Conservation (phyloP, 208 protist genomes). For the Strigomonas galati region DNA sequence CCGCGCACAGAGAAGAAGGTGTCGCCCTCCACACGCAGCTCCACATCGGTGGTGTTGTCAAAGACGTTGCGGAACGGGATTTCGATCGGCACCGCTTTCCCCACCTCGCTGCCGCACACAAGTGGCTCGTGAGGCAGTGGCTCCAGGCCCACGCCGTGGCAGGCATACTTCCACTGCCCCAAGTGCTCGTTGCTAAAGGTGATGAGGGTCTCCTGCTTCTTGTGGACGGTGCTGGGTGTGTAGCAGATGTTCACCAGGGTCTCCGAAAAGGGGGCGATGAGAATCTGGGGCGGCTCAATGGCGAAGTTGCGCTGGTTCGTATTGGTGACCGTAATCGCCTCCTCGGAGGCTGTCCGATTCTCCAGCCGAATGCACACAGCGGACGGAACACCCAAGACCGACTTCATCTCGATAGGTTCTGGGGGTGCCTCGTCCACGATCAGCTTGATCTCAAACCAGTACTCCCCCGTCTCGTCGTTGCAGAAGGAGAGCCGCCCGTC, state of each 20-base stretch:
- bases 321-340: conserved; percentile 51
- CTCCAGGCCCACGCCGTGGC: conserved; percentile 52
- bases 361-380: conserved; percentile 58
- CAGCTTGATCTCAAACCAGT: conserved; percentile 91
- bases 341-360: conserved; percentile 63
- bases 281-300: conserved; percentile 33
- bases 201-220: conserved; percentile 47
- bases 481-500: conserved; percentile 81
- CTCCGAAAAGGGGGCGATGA: conserved; percentile 50
- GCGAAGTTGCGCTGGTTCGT: conserved; percentile 67
- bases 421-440: conserved; percentile 62
- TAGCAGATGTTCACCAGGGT: conserved; percentile 66
- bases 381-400: conserved; percentile 64
- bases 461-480: conserved; percentile 91
- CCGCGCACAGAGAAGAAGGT: conserved; percentile 33
- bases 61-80: conserved; percentile 83
- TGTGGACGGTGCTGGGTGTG: conserved; percentile 68
- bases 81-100: conserved; percentile 27
- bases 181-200: conserved; percentile 57
- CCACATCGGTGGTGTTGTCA: conserved; percentile 32
- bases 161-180: conserved; percentile 82
- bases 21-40: conserved; percentile 30
- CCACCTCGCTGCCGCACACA: conserved; percentile 49
- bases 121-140: conserved; percentile 46
- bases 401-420: conserved; percentile 67